Percentiles rank a stretch among this genome's conserved stretches.
phyloP scores from a whole-genome alignment of 176 grass and related monocot species.

The Juncus inflexus region DNA sequence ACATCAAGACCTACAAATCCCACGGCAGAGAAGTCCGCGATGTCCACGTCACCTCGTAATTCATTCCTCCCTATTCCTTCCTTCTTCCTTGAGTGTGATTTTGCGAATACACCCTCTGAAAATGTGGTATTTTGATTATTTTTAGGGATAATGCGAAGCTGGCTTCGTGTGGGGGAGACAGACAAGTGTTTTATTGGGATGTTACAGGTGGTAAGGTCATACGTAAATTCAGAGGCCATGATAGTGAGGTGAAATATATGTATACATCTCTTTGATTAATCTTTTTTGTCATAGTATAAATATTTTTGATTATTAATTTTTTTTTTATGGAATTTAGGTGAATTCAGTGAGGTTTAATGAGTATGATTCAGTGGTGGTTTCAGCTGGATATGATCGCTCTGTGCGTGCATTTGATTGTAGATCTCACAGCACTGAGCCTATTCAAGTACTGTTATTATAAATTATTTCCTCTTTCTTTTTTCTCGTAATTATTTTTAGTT shows the following conservation, averaged over 20 bases:
- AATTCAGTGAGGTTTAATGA: constrained; percentile 97
- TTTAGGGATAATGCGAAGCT: constrained; percentile 84
- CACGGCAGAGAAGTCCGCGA: constrained; percentile 94
- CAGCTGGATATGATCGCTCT: constrained; percentile 80
- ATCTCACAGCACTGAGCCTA: constrained; percentile 83
- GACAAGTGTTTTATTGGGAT: constrained; percentile 95
- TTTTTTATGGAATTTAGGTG: constrained; percentile 28
- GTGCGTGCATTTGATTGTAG: constrained; percentile 88
- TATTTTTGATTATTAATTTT: too few species aligned
- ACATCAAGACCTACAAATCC: constrained; percentile 88
- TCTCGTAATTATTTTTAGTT: neutral
- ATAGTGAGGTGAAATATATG: constrained; percentile 57
- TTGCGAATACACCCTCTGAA: neutral
- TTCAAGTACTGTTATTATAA: constrained; percentile 52
- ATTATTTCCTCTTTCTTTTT: too few species aligned
- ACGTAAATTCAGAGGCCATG: constrained; percentile 90
- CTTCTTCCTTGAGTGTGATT: constrained; percentile 2
- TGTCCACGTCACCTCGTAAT: constrained; percentile 73
- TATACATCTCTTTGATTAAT: too few species aligned
- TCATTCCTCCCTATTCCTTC: neutral
- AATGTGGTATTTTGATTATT: neutral
- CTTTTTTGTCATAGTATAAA: too few species aligned
- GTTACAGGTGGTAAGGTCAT: constrained; percentile 69
- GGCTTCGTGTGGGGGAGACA: constrained; percentile 78
- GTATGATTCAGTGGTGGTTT: constrained; percentile 67